A percentile compares a stretch with the other conserved stretches of the same genome.
Conservation (phyloP, 2,329 filamentous ascomycete genomes). For the Biscogniauxia marginata region DNA sequence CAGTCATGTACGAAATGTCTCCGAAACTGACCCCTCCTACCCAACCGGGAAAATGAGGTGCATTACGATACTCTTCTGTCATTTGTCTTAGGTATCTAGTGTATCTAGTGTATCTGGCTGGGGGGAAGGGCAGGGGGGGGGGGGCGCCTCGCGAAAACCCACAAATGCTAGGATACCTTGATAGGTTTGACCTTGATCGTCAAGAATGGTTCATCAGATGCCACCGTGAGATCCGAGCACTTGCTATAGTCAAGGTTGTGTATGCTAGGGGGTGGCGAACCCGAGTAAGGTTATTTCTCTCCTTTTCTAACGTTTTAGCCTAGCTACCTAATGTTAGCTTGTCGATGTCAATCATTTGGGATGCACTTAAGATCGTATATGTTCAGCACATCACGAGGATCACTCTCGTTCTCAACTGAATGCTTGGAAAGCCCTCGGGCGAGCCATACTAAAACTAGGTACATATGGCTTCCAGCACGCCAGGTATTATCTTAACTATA, state of each 20-base stretch:
- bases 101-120: no score
- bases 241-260: no score
- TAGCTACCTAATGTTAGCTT: not conserved
- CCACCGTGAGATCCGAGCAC: not conserved
- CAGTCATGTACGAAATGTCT: constrained; percentile 9
- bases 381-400: not conserved
- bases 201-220: not conserved
- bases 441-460: not conserved
- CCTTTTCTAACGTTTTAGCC: not conserved
- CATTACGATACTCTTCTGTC: not conserved
- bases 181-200: not conserved
- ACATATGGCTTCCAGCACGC: not conserved
- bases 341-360: not conserved
- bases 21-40: constrained; percentile 18
- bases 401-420: not conserved
- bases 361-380: not conserved
- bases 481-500: not conserved
- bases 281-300: not conserved
- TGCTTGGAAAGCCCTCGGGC: not conserved
- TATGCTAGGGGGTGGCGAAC: not conserved
- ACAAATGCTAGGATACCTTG: not conserved
- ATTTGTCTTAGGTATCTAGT: not conserved
- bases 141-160: not conserved
- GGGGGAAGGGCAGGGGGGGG: no score
- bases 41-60: constrained; percentile 10